Evolutionary conservation across 2,329 filamentous ascomycete genomes (phyloP).

Genomic region (Emydomyces testavorans): DNA sequence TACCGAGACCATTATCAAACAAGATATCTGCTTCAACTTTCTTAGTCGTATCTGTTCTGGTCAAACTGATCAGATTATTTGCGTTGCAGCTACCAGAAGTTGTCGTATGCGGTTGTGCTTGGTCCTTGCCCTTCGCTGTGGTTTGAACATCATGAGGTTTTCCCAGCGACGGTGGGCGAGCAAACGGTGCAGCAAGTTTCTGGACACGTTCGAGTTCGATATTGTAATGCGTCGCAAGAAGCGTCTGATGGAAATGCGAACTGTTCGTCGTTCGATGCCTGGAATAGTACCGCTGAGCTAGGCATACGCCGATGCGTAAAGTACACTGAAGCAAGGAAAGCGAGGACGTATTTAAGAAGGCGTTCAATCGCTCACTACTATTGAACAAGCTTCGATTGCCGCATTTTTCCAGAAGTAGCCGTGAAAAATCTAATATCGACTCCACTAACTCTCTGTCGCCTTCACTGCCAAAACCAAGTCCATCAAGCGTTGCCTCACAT

Average conservation of each 20-base stretch:
- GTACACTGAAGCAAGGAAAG: conserved; percentile 65
- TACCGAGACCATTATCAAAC: conserved; percentile 23
- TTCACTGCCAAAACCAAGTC: conserved; percentile 56
- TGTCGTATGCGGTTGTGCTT: conserved; percentile 35
- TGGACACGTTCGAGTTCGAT: conserved; percentile 66
- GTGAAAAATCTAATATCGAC: conserved; percentile 70
- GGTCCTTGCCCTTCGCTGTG: conserved; percentile 62
- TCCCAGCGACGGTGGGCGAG: conserved; percentile 51
- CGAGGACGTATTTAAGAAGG: conserved; percentile 78
- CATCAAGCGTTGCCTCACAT: conserved; percentile 43
- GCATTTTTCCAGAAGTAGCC: conserved; percentile 81
- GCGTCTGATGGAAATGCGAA: conserved; percentile 55
- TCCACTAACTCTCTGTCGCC: conserved; percentile 74
- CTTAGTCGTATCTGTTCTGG: conserved; percentile 43
- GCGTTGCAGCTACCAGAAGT: conserved; percentile 49
- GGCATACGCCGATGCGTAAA: conserved; percentile 67
- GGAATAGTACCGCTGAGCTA: conserved; percentile 87
- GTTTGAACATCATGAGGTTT: conserved; percentile 41
- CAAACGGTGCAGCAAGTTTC: conserved; percentile 70
- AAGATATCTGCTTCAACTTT: conserved; percentile 23
- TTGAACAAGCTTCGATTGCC: conserved; percentile 93
- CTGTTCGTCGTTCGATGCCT: conserved; percentile 60
- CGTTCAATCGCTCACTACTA: conserved; percentile 80
- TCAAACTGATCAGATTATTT: conserved; percentile 71
- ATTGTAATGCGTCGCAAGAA: conserved; percentile 73